Evolutionary conservation across 306 rosid genomes (phyloP).

Genomic region (Rosa multiflora): DNA sequence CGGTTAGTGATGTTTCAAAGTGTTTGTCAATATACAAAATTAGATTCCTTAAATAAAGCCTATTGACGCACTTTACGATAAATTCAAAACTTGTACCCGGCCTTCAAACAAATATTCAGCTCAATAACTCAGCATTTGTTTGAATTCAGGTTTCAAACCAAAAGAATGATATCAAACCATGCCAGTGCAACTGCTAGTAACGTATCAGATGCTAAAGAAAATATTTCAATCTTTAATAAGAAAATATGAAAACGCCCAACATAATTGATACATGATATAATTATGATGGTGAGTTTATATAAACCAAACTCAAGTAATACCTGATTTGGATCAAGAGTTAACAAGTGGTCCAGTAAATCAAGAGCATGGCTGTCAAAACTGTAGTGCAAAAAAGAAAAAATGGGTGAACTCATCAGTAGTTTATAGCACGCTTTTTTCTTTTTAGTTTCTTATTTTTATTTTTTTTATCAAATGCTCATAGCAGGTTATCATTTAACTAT

Average conservation of each 20-base stretch:
- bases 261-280: not conserved
- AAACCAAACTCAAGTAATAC: conserved; percentile 22
- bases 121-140: not conserved
- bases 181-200: not conserved
- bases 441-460: too few species aligned
- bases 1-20: not conserved
- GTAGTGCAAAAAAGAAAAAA: conserved; percentile 12
- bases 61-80: not conserved
- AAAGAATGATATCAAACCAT: not conserved
- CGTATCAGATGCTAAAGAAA: not conserved
- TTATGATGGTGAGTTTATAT: not conserved
- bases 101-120: not conserved
- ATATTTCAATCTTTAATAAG: not conserved
- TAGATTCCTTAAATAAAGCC: not conserved
- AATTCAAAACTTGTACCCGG: not conserved
- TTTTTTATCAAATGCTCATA: not conserved
- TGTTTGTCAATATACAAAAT: not conserved
- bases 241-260: not conserved
- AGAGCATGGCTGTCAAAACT: conserved; percentile 67
- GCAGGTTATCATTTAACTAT: not conserved
- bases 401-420: not conserved
- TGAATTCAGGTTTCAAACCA: not conserved
- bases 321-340: conserved; percentile 71
- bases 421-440: not conserved
- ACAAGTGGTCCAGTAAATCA: conserved; percentile 67